Percentiles rank a stretch among this genome's conserved stretches.
Evolutionary conservation across 495 filamentous ascomycete species (phyloP).

Genomic region (Filosporella fistucella): DNA sequence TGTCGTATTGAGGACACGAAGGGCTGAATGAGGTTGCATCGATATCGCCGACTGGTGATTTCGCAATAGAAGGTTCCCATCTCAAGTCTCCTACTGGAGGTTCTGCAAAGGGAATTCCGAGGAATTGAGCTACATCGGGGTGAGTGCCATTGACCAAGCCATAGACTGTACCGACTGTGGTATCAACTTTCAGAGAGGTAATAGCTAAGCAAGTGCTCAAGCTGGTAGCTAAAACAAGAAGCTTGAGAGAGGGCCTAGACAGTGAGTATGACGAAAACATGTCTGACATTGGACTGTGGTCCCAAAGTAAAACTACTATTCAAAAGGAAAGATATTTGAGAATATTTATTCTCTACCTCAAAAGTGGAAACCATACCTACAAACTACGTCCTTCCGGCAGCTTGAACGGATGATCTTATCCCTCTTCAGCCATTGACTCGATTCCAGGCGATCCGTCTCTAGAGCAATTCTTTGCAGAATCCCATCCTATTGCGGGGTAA

Average conservation of each 20-base stretch:
- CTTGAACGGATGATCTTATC: too few species aligned
- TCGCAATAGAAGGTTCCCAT: constrained; percentile 49
- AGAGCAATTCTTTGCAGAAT: too few species aligned
- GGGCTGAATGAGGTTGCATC: constrained; percentile 36
- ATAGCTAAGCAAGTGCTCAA: background rate
- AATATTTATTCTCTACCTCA: too few species aligned
- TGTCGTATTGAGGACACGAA: constrained; percentile 46
- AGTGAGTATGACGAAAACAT: too few species aligned
- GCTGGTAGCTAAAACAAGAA: background rate
- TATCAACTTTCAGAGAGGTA: constrained; percentile 21
- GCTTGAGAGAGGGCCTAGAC: background rate
- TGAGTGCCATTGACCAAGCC: constrained; percentile 32
- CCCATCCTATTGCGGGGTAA: too few species aligned
- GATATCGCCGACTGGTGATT: constrained; percentile 34
- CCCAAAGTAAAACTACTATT: too few species aligned
- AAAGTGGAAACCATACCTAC: too few species aligned
- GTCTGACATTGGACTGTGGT: too few species aligned
- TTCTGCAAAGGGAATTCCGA: constrained; percentile 62
- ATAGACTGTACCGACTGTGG: constrained; percentile 30
- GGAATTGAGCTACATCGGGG: constrained; percentile 42
- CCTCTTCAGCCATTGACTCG: too few species aligned
- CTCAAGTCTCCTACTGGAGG: constrained; percentile 52
- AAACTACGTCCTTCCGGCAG: too few species aligned
- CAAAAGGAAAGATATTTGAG: too few species aligned
- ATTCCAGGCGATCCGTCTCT: too few species aligned